Conservation (phyloP, 2,329 filamentous ascomycete genomes). For the Fusarium clavum region DNA sequence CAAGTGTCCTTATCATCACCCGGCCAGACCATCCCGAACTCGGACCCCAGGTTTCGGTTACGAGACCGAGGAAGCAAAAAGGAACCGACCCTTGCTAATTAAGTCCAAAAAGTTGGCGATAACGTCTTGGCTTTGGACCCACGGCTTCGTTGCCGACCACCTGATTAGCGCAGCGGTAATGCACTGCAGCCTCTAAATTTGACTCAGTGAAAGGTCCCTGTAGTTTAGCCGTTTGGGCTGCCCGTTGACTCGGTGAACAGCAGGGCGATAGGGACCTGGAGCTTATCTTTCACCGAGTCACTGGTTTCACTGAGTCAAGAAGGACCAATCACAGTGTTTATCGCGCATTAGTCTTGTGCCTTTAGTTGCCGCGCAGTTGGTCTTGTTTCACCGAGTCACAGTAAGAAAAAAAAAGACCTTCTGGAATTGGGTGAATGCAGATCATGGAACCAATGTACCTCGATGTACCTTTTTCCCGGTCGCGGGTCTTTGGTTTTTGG, state of each 20-base stretch:
- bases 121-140: conserved; percentile 13
- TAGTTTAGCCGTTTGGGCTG: not conserved
- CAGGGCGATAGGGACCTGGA: conserved; percentile 3
- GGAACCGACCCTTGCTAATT: conserved; percentile 4
- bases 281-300: conserved; percentile 38
- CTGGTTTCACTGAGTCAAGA: conserved; percentile 39
- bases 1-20: not conserved
- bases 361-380: conserved; percentile 24
- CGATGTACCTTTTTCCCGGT: conserved; percentile 32
- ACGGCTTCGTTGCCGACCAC: conserved; percentile 25
- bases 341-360: conserved; percentile 11
- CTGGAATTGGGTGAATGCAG: conserved; percentile 1
- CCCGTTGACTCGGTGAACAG: conserved; percentile 31
- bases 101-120: conserved; percentile 2
- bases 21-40: conserved; percentile 12
- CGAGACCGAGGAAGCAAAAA: conserved; percentile 16
- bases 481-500: conserved; percentile 2
- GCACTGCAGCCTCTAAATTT: not conserved
- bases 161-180: conserved; percentile 15
- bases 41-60: conserved; percentile 30
- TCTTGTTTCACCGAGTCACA: conserved; percentile 24
- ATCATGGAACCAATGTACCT: conserved; percentile 17
- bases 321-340: conserved; percentile 14
- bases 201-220: conserved; percentile 34
- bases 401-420: not conserved